A percentile compares a stretch with the other conserved stretches of the same genome.
phyloP scores from a whole-genome alignment of 1,139 yeast genomes.

The Candida sp. region DNA sequence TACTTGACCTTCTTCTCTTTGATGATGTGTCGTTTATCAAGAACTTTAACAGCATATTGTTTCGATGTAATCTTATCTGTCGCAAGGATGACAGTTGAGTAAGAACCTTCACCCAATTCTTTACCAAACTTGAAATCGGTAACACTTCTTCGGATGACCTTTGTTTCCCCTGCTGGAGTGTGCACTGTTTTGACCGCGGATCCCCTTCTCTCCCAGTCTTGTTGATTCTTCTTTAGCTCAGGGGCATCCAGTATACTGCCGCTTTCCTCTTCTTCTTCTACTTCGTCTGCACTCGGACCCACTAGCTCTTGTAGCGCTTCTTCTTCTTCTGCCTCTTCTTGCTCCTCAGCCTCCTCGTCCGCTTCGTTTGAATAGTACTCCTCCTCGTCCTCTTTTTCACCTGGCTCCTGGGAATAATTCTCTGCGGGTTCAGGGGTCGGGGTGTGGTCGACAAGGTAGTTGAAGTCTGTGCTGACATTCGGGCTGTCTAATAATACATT shows the following conservation, averaged over 20 bases:
- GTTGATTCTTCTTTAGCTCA: slow-evolving; percentile 14
- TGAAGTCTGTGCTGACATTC: slow-evolving; percentile 19
- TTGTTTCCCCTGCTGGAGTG: slow-evolving; percentile 16
- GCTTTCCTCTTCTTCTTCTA: slow-evolving; percentile 6
- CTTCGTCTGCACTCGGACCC: not conserved
- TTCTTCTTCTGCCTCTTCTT: slow-evolving; percentile 14
- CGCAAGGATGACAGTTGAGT: slow-evolving; percentile 92
- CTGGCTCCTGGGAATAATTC: not conserved
- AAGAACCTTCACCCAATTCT: slow-evolving; percentile 94
- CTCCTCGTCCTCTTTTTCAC: slow-evolving; percentile 13
- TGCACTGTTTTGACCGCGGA: slow-evolving; percentile 38
- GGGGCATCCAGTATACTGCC: not conserved
- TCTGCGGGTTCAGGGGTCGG: slow-evolving; percentile 4
- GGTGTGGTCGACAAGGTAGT: slow-evolving; percentile 13
- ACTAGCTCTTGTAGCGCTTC: slow-evolving; percentile 15
- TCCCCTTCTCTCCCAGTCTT: slow-evolving; percentile 41
- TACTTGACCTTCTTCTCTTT: slow-evolving; percentile 95
- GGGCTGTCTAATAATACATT: slow-evolving; percentile 42
- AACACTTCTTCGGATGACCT: slow-evolving; percentile 62
- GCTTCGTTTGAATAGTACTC: not conserved
- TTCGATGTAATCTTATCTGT: slow-evolving; percentile 73
- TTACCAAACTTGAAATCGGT: slow-evolving; percentile 88
- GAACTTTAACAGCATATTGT: slow-evolving; percentile 88
- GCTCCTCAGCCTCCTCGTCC: not conserved
- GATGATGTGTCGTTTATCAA: slow-evolving; percentile 93